These are phyloP conservation scores for Platanthera guangdongensis DNA, from an alignment of 106 monocot species.

Conservation along the genomic window DNA sequence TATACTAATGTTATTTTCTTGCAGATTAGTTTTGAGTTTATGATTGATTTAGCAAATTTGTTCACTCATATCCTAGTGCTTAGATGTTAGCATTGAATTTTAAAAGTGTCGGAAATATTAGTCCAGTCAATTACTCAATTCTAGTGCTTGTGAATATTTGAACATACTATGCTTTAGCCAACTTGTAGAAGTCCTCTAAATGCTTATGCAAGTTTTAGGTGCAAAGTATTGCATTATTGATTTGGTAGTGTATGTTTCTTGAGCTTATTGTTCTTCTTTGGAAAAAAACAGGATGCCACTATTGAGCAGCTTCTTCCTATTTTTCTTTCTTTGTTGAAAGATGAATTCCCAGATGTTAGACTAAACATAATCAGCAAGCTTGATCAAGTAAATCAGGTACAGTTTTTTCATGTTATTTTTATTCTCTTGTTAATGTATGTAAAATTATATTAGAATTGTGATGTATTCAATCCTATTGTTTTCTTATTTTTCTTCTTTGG, in stretches of 20 bases:
- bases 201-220: not conserved
- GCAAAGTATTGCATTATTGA: not conserved
- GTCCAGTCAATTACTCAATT: not conserved
- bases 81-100: not conserved
- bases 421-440: not conserved
- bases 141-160: not conserved
- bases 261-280: conserved; percentile 1
- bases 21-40: not conserved
- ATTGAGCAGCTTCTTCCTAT: conserved; percentile 90
- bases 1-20: not conserved
- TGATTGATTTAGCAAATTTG: not conserved
- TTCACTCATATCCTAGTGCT: not conserved
- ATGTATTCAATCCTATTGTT: not conserved
- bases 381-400: conserved; percentile 96
- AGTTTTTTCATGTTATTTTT: not conserved
- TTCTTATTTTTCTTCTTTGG: not conserved
- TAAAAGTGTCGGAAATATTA: not conserved
- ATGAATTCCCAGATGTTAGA: conserved; percentile 95
- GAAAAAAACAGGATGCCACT: conserved; percentile 60
- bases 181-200: not conserved
- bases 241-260: not conserved
- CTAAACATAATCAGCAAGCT: conserved; percentile 95
- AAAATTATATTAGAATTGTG: not conserved
- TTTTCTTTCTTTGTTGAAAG: conserved; percentile 88
- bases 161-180: not conserved